Evolutionary conservation across 1,284 basidiomycete genomes (phyloP).

Genomic region (Sporisorium graminicola): DNA sequence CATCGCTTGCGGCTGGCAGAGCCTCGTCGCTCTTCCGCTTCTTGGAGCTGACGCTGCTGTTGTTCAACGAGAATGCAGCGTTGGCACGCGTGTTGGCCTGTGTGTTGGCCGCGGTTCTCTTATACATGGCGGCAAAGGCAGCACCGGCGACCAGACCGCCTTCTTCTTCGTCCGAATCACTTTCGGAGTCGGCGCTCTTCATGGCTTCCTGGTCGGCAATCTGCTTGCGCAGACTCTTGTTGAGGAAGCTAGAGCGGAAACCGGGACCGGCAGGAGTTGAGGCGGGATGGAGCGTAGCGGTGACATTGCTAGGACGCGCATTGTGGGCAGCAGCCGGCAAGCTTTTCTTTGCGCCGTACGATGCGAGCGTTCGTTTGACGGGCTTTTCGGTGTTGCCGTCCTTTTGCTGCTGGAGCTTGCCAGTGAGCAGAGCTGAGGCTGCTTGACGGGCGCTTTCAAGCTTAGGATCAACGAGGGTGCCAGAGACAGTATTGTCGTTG

Average conservation of each 20-base stretch:
- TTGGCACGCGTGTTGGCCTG: constrained; percentile 50
- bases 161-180: constrained; percentile 41
- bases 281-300: constrained; percentile 38
- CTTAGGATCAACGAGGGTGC: constrained; percentile 28
- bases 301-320: constrained; percentile 23
- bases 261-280: constrained; percentile 49
- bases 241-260: constrained; percentile 62
- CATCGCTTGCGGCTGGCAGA: constrained; percentile 20
- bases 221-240: constrained; percentile 63
- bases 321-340: constrained; percentile 36
- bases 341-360: constrained; percentile 53
- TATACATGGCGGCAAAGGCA: constrained; percentile 33
- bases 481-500: constrained; percentile 37
- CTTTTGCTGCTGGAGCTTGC: constrained; percentile 36
- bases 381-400: constrained; percentile 38
- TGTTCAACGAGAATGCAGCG: constrained; percentile 6
- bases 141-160: constrained; percentile 33
- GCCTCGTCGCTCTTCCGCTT: constrained; percentile 54
- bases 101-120: constrained; percentile 35
- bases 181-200: constrained; percentile 28
- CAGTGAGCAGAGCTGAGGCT: constrained; percentile 28
- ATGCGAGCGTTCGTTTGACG: constrained; percentile 46
- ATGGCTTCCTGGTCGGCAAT: constrained; percentile 53
- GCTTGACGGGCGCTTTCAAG: constrained; percentile 40
- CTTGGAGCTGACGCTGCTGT: constrained; percentile 13